Conservation (phyloP, 1,284 basidiomycete genomes). For the Cryptococcus sp. region DNA sequence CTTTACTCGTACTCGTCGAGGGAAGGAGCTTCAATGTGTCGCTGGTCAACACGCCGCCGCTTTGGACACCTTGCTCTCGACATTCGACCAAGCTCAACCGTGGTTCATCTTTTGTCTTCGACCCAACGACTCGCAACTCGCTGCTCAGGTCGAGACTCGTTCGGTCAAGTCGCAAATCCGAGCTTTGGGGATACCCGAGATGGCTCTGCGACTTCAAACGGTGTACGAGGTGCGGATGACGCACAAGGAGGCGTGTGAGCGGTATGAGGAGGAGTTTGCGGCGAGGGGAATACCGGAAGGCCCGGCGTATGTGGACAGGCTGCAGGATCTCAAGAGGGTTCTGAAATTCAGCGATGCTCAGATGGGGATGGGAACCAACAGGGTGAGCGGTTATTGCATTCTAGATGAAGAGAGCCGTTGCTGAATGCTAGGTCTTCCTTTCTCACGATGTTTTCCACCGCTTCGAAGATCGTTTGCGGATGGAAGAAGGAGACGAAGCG, state of each 20-base stretch:
- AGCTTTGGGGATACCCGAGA: conserved; percentile 70
- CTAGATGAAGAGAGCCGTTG: not conserved
- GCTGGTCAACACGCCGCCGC: conserved; percentile 82
- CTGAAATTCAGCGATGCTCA: conserved; percentile 66
- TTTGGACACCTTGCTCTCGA: conserved; percentile 78
- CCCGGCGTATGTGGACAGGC: conserved; percentile 42
- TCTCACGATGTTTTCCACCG: conserved; percentile 80
- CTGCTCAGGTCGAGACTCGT: conserved; percentile 87
- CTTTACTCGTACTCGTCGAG: conserved; percentile 74
- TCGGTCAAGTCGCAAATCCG: conserved; percentile 88
- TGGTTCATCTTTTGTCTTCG: conserved; percentile 93
- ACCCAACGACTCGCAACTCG: conserved; percentile 89
- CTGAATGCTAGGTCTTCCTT: conserved; percentile 67
- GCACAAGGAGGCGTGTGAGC: conserved; percentile 76
- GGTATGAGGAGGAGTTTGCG: conserved; percentile 61
- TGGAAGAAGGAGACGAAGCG: conserved; percentile 77
- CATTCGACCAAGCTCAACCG: conserved; percentile 79
- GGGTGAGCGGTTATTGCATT: conserved; percentile 55
- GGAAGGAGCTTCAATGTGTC: conserved; percentile 59
- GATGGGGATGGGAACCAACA: conserved; percentile 70
- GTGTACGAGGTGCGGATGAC: conserved; percentile 78
- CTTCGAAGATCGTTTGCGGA: conserved; percentile 80
- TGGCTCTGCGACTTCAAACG: conserved; percentile 62
- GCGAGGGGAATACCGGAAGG: conserved; percentile 43
- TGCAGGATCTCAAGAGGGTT: conserved; percentile 52